Evolutionary conservation across 805 yeast species (phyloP).

Genomic region (Sugiyamaella marilandica): DNA sequence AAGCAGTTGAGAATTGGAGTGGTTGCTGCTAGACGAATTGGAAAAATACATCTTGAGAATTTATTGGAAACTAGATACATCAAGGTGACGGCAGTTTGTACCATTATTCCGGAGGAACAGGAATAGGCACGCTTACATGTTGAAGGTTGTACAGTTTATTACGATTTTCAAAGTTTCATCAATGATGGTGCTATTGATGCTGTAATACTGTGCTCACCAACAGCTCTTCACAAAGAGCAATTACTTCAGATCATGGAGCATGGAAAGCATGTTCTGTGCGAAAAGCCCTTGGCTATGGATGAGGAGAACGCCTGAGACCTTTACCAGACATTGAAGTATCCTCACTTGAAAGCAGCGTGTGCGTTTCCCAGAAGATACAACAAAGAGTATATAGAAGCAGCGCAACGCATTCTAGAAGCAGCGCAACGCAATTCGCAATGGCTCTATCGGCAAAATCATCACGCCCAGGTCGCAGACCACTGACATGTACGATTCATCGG

Average conservation of each 20-base stretch:
- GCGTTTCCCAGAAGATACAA: conserved; percentile 20
- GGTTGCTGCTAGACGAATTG: conserved; percentile 18
- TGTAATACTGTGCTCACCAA: conserved; percentile 15
- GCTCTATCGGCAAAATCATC: conserved; percentile 17
- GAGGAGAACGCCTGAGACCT: conserved; percentile 13
- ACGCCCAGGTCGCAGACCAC: background rate
- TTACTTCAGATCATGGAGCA: conserved; percentile 9
- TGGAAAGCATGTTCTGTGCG: conserved; percentile 18
- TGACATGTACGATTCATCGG: background rate
- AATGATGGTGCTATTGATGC: conserved; percentile 10
- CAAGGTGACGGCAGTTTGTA: conserved; percentile 16
- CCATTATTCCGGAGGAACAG: conserved; percentile 13
- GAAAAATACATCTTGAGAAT: conserved; percentile 13
- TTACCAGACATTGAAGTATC: conserved; percentile 10
- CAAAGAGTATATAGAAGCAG: conserved; percentile 12
- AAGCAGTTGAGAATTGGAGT: conserved; percentile 7
- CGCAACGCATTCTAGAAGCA: conserved; percentile 14
- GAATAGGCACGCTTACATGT: conserved; percentile 12
- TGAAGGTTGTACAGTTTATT: background rate
- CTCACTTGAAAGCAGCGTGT: conserved; percentile 17
- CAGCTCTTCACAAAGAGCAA: conserved; percentile 11
- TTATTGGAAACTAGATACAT: conserved; percentile 5
- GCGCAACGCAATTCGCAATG: conserved; percentile 8
- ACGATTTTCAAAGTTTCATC: background rate
- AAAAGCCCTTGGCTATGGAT: conserved; percentile 15